phyloP scores from a whole-genome alignment of 2,329 filamentous ascomycete species.

The Incumbomyces delicatus region DNA sequence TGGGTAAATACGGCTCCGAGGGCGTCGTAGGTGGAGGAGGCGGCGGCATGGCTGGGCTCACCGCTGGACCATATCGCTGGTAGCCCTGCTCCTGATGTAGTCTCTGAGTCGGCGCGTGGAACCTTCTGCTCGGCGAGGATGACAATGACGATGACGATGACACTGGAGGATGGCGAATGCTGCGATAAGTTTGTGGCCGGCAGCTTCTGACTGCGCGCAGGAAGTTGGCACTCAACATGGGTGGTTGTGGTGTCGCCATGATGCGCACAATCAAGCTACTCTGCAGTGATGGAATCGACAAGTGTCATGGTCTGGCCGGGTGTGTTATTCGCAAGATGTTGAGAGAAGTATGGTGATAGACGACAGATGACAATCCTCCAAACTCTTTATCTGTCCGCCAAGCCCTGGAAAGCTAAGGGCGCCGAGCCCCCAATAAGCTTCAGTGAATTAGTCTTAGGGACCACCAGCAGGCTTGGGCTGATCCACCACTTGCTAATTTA shows the following conservation, averaged over 20 bases:
- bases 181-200: constrained; percentile 34
- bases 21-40: constrained; percentile 25
- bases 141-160: constrained; percentile 22
- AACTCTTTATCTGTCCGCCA: too few species aligned
- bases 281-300: too few species aligned
- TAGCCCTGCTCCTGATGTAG: constrained; percentile 32
- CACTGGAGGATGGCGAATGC: constrained; percentile 30
- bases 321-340: too few species aligned
- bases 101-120: constrained; percentile 28
- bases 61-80: constrained; percentile 38
- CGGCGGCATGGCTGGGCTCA: constrained; percentile 32
- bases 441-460: too few species aligned
- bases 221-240: constrained; percentile 60
- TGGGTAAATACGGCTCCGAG: constrained; percentile 13
- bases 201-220: constrained; percentile 47
- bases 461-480: too few species aligned
- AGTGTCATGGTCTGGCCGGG: not conserved
- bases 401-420: too few species aligned
- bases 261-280: not conserved
- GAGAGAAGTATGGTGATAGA: too few species aligned
- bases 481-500: too few species aligned
- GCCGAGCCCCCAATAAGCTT: too few species aligned
- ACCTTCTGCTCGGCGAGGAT: constrained; percentile 23
- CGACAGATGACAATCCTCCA: too few species aligned
- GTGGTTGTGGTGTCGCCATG: constrained; percentile 55